Base-by-base conservation (phyloP, 208 protist species). In the Willaertia magna region DNA sequence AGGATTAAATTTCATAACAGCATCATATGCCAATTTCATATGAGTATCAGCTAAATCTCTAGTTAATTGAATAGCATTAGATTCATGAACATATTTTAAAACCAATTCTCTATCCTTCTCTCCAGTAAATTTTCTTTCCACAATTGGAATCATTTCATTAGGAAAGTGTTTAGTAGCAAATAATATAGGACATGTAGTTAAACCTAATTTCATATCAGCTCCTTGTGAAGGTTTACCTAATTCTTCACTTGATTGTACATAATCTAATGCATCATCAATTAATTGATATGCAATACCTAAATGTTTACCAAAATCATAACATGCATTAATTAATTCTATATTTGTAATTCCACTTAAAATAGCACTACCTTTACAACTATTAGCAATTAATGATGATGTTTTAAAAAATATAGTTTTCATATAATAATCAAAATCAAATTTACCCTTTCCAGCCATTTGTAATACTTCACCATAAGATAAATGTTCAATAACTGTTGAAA, bases 251-350 rank as follows among this genome's bases (percentile, higher is more conserved):
- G 26, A 55, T 30, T 67, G 49, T 42, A 49, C 74, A 47, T 74
- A 84, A 46, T 84, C 79, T 4, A 84, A 40, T 11, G n/a, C 39
- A 47, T 84, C 79, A 46, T 84, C 79, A 43, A 22, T 46, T 39
- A 84, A 46, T 84, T 84, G 79, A 74, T 67, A 84, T 39, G 79
- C 79, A 47, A 84, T 67, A n/a, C 79, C 79, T 20, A 84, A 18
- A 47, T 84, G 46, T 67, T 84, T 84, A 18, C 79, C 79, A 34
- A 67, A 84, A 34, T 52, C n/a, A 46, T 30, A 67, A n/a, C 34
- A 22, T 67, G 48, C 30, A 14, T 84, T 30, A 47, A 67, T 34
- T 34, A 47, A 14, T 22, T 84, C 39, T n/a, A 2, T 0, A 14
- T 76, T 76, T n/a, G 34, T 43, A 12, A 30, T 3, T 22, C 49